Conservation (phyloP, 2,329 filamentous ascomycete species). For the Phaeoacremonium minimum region DNA sequence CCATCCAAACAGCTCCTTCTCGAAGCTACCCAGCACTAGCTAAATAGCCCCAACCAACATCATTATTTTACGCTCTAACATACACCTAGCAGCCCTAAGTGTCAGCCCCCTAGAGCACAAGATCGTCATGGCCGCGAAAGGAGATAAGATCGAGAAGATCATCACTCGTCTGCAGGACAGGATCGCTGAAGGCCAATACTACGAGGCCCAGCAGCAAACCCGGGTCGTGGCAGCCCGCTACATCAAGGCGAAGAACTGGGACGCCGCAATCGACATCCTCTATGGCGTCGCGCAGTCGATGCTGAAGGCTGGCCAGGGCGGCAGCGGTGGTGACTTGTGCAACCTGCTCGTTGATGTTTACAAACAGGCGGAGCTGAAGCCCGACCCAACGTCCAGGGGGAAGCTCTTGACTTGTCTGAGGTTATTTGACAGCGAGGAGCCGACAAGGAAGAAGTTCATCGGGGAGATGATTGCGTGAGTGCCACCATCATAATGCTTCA, state of each 20-base stretch:
- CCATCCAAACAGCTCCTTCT: too few relatives aligned
- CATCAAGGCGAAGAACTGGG: conserved; percentile 81
- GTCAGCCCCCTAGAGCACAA: too few relatives aligned
- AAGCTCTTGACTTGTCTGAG: conserved; percentile 74
- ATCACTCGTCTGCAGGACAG: conserved; percentile 68
- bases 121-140: conserved; percentile 25
- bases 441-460: conserved; percentile 89
- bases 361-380: conserved; percentile 76
- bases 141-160: conserved; percentile 51
- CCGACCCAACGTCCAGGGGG: conserved; percentile 70
- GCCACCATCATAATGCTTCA: too few relatives aligned
- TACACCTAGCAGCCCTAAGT: conserved; percentile 3
- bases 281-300: conserved; percentile 79
- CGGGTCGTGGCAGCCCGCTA: conserved; percentile 93
- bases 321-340: conserved; percentile 85
- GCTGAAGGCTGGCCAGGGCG: conserved; percentile 87
- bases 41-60: background rate
- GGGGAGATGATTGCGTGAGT: conserved; percentile 73
- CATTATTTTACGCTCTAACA: background rate
- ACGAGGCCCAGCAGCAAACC: conserved; percentile 98
- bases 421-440: conserved; percentile 77
- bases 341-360: conserved; percentile 88
- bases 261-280: conserved; percentile 81
- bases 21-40: too few relatives aligned
- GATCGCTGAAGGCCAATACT: conserved; percentile 70